Percentiles rank a stretch among this genome's conserved stretches.
Conservation (phyloP, 192 early-diverging fungal genomes). For the Coemansia sp. region DNA sequence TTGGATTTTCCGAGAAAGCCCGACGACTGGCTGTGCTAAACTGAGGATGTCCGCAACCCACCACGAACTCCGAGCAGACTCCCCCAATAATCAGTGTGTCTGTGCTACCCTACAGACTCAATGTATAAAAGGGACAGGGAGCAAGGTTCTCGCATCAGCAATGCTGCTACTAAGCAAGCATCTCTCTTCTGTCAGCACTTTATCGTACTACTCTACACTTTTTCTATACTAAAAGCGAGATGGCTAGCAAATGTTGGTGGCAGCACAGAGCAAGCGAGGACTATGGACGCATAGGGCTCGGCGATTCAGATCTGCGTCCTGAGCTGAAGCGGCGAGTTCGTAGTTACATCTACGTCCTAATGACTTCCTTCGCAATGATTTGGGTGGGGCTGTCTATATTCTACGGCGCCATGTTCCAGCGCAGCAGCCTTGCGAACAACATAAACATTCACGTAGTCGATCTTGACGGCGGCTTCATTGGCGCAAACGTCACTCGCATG, state of each 20-base stretch:
- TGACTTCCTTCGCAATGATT: conserved; percentile 34
- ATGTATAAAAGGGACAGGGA: neutral
- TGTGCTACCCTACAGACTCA: neutral
- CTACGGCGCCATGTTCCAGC: conserved; percentile 39
- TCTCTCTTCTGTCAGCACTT: neutral
- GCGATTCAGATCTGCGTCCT: conserved; percentile 15
- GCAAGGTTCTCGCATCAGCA: neutral
- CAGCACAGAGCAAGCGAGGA: conserved; percentile 30
- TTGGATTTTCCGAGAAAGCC: conserved; percentile 1
- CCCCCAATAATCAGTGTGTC: neutral
- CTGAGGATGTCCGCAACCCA: conserved; percentile 1
- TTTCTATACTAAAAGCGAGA: neutral
- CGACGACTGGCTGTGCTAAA: neutral
- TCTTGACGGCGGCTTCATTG: conserved; percentile 44
- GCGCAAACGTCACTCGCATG: conserved; percentile 34
- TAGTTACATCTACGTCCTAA: conserved; percentile 25
- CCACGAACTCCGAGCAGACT: neutral
- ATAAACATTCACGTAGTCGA: conserved; percentile 41
- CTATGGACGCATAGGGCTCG: conserved; percentile 28
- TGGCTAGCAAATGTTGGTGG: conserved; percentile 34
- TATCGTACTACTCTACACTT: neutral
- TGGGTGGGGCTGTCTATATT: conserved; percentile 48
- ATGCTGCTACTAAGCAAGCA: neutral
- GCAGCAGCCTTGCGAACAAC: conserved; percentile 35
- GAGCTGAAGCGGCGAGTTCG: conserved; percentile 22